phyloP scores from a whole-genome alignment of 495 filamentous ascomycete genomes.

The Entonaema liquescens region DNA sequence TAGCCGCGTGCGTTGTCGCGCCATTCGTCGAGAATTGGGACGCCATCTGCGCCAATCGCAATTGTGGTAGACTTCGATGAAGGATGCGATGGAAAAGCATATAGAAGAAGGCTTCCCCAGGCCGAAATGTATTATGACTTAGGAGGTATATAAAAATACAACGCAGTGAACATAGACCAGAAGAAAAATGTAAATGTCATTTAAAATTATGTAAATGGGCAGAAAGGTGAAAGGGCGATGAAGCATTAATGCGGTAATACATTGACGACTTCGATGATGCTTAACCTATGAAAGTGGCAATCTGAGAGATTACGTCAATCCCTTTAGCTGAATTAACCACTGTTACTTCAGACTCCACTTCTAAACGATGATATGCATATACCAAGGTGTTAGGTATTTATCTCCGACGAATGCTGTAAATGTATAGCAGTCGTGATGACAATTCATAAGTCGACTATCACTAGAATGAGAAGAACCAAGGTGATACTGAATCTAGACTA shows the following conservation, averaged over 20 bases:
- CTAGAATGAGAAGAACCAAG: too few relatives aligned
- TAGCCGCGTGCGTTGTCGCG: conserved; percentile 37
- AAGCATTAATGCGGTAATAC: conserved; percentile 14
- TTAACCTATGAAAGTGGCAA: conserved; percentile 21
- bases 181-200: not conserved
- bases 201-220: not conserved
- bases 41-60: conserved; percentile 43
- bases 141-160: not conserved
- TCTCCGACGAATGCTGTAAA: too few relatives aligned
- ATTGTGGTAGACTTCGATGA: conserved; percentile 27
- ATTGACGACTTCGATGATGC: conserved; percentile 12
- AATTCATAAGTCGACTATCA: too few relatives aligned
- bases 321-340: not conserved
- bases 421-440: too few relatives aligned
- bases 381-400: not conserved
- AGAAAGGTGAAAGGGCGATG: conserved; percentile 2
- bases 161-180: not conserved
- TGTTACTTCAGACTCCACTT: too few relatives aligned
- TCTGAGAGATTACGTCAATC: conserved; percentile 27
- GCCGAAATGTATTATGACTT: not conserved
- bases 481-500: too few relatives aligned
- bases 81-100: conserved; percentile 30
- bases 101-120: conserved; percentile 18
- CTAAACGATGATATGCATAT: too few relatives aligned
- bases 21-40: conserved; percentile 41